Percentiles rank a stretch among this genome's conserved stretches.
phyloP scores from a whole-genome alignment of 2,329 filamentous ascomycete genomes.

The Arthrinium phaeospermum region DNA sequence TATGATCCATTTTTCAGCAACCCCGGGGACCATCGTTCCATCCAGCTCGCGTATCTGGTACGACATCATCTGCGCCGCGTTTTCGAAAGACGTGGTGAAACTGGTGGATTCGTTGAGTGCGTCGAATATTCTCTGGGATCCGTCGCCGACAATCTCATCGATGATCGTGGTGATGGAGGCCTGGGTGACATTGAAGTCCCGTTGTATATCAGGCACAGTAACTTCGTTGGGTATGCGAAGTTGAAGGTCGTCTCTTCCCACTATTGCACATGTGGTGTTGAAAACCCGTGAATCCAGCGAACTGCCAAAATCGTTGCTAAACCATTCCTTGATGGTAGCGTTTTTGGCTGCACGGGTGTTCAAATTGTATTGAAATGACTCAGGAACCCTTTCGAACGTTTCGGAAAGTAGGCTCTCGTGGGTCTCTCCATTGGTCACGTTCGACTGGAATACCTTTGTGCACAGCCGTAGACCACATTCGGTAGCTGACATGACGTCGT shows the following conservation, averaged over 20 bases:
- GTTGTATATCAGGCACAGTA: not conserved
- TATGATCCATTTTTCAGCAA: constrained; percentile 27
- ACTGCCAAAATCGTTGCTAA: not conserved
- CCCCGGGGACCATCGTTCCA: constrained; percentile 20
- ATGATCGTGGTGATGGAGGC: not conserved
- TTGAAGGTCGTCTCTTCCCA: not conserved
- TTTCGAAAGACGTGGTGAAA: constrained; percentile 26
- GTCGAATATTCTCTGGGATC: constrained; percentile 16
- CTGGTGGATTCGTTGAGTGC: not conserved
- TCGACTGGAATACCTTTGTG: constrained; percentile 26
- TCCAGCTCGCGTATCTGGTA: constrained; percentile 29
- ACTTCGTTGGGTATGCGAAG: not conserved
- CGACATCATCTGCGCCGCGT: constrained; percentile 24
- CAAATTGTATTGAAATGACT: constrained; percentile 16
- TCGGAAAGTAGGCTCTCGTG: constrained; percentile 5
- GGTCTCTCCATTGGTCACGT: constrained; percentile 23
- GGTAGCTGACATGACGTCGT: constrained; percentile 28
- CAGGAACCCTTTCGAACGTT: constrained; percentile 21
- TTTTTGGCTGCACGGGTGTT: not conserved
- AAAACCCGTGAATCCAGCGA: not conserved
- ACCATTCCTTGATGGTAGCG: not conserved
- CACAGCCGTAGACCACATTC: constrained; percentile 35
- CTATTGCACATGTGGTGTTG: not conserved
- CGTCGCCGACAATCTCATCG: not conserved
- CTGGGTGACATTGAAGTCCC: not conserved